Percentiles rank a stretch among this genome's conserved stretches.
Evolutionary conservation across 352 stramenopile genomes (phyloP).

Genomic region (Phytophthora uliginosa): DNA sequence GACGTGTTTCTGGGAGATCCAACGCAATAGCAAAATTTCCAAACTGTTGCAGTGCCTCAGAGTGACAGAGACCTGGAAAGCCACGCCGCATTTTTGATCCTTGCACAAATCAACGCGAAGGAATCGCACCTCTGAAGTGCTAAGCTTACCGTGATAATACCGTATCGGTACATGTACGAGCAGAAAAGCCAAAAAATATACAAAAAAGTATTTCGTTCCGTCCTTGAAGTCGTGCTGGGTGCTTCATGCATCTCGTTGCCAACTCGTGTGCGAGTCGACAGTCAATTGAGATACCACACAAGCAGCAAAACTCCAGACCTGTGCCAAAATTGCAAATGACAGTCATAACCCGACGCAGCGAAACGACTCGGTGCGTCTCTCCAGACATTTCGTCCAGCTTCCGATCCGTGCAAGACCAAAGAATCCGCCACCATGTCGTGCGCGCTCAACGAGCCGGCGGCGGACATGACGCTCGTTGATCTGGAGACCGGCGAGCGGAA

Average conservation of each 20-base stretch:
- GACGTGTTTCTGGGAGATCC: too few species aligned
- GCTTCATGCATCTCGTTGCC: too few species aligned
- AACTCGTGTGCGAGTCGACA: too few species aligned
- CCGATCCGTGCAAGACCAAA: conserved; percentile 1
- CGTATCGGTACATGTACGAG: too few species aligned
- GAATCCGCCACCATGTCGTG: conserved; percentile 49
- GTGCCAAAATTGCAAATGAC: not conserved
- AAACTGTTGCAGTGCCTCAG: not conserved
- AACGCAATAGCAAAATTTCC: too few species aligned
- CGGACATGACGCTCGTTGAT: conserved; percentile 59
- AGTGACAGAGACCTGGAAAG: not conserved
- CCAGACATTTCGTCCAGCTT: not conserved
- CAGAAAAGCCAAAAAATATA: conserved; percentile 1
- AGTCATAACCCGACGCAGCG: not conserved
- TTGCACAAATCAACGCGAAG: not conserved
- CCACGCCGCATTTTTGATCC: not conserved
- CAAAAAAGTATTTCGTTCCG: too few species aligned
- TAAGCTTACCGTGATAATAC: too few species aligned
- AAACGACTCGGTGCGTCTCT: conserved; percentile 24
- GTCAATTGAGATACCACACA: not conserved
- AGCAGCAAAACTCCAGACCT: too few species aligned
- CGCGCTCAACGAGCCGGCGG: conserved; percentile 56
- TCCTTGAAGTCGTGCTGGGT: too few species aligned
- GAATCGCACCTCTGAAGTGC: too few species aligned
- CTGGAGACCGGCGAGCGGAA: conserved; percentile 57